These are phyloP conservation scores for Ophiostoma populinum DNA, from an alignment of 2,329 filamentous ascomycete genomes.

Conservation along the genomic window DNA sequence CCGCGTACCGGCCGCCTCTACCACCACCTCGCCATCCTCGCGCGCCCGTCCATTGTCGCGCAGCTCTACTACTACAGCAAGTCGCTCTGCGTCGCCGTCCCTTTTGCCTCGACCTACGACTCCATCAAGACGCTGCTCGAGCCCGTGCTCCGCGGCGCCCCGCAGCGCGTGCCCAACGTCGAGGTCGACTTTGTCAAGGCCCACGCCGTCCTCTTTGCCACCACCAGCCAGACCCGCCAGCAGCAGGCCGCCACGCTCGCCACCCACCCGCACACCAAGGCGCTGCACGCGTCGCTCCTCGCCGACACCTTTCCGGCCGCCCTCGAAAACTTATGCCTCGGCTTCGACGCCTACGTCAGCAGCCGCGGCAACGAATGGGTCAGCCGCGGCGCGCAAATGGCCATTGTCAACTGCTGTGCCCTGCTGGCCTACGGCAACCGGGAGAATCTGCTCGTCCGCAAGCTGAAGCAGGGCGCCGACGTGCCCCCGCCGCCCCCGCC, in stretches of 20 bases:
- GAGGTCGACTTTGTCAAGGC: conserved; percentile 46
- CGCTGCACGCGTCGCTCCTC: neutral
- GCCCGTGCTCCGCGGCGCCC: conserved; percentile 25
- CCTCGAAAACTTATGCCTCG: conserved; percentile 29
- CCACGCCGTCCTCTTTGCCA: conserved; percentile 44
- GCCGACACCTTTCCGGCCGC: conserved; percentile 13
- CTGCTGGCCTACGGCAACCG: conserved; percentile 35
- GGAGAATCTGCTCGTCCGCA: conserved; percentile 27
- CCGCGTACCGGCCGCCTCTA: conserved; percentile 66
- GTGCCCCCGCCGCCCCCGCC: too few species aligned
- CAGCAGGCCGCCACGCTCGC: too few species aligned
- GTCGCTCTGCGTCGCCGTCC: conserved; percentile 48
- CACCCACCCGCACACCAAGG: neutral
- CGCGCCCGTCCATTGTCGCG: conserved; percentile 49
- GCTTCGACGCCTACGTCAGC: conserved; percentile 40
- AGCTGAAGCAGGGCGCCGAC: too few species aligned
- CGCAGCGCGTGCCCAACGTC: conserved; percentile 20
- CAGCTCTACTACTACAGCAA: conserved; percentile 60
- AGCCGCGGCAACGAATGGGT: conserved; percentile 33
- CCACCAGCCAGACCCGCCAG: neutral
- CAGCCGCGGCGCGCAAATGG: conserved; percentile 36
- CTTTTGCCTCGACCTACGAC: conserved; percentile 51
- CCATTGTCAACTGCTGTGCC: conserved; percentile 34
- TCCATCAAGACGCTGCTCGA: conserved; percentile 55
- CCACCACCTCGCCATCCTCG: conserved; percentile 71